A percentile compares a stretch with the other conserved stretches of the same genome.
phyloP scores from a whole-genome alignment of 371 early-diverging fungal species.

The Haplosporangium sp. region DNA sequence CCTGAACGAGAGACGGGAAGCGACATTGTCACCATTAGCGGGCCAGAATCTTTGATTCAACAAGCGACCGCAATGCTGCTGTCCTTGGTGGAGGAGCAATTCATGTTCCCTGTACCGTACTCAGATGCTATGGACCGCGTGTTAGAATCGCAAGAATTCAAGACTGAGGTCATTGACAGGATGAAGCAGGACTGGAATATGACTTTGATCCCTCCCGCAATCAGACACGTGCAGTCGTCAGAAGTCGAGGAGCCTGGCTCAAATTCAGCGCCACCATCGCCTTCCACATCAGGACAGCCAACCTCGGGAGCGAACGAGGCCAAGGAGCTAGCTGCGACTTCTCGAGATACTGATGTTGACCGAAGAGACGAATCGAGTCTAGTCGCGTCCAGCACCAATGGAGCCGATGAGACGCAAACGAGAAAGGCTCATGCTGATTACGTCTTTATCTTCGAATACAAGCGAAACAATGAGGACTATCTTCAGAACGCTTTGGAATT shows the following conservation, averaged over 20 bases:
- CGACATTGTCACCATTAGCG: slow-evolving; percentile 38
- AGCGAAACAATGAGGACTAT: slow-evolving; percentile 47
- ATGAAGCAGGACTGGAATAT: slow-evolving; percentile 44
- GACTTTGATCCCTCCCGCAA: slow-evolving; percentile 23
- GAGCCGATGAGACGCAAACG: not conserved
- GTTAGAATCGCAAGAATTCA: slow-evolving; percentile 31
- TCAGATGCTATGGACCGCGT: slow-evolving; percentile 20
- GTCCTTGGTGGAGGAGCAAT: slow-evolving; percentile 41
- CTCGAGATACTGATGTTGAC: too few relatives aligned
- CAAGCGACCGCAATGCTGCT: slow-evolving; percentile 41
- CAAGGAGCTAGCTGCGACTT: not conserved
- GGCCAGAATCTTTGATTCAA: slow-evolving; percentile 46
- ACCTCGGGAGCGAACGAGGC: too few relatives aligned
- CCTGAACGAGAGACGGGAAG: slow-evolving; percentile 59
- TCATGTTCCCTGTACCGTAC: slow-evolving; percentile 19
- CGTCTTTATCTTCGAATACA: slow-evolving; percentile 50
- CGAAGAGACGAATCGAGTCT: too few relatives aligned
- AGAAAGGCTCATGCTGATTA: slow-evolving; percentile 9
- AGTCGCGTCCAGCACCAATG: not conserved
- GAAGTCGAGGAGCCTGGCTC: not conserved
- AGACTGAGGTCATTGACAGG: slow-evolving; percentile 26
- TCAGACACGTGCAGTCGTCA: not conserved
- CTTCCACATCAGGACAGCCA: not conserved
- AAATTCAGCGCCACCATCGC: not conserved
- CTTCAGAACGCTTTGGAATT: slow-evolving; percentile 54